Percentiles rank a stretch among this genome's conserved stretches.
phyloP scores from a whole-genome alignment of 306 rosid genomes.

The Sesbania bispinosa region DNA sequence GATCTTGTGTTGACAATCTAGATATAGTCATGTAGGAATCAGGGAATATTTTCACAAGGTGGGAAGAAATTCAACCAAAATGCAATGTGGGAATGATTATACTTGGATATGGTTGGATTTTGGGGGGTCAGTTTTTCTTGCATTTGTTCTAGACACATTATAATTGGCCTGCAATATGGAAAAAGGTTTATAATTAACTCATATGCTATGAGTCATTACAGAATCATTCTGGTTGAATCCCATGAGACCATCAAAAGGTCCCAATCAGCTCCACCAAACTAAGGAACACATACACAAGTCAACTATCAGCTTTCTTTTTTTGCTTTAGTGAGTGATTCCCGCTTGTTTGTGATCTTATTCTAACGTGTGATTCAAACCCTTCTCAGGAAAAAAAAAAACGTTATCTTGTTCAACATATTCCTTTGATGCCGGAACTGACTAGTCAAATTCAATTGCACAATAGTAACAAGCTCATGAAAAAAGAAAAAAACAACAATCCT shows the following conservation, averaged over 20 bases:
- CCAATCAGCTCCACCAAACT: conserved; percentile 48
- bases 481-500: background rate
- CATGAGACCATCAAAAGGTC: conserved; percentile 36
- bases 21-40: conserved; percentile 18
- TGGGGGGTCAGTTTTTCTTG: conserved; percentile 38
- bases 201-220: conserved; percentile 26
- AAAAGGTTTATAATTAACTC: conserved; percentile 28
- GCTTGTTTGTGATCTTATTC: conserved; percentile 20
- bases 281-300: conserved; percentile 25
- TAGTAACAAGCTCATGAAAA: background rate
- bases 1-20: conserved; percentile 45
- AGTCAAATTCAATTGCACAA: background rate
- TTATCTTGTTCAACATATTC: conserved; percentile 13
- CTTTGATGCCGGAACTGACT: conserved; percentile 34
- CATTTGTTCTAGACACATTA: conserved; percentile 26
- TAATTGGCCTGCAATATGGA: conserved; percentile 28
- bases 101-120: conserved; percentile 62
- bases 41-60: conserved; percentile 12
- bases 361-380: conserved; percentile 27
- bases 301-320: conserved; percentile 20
- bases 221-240: conserved; percentile 36
- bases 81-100: conserved; percentile 43
- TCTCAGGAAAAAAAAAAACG: background rate
- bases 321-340: conserved; percentile 36
- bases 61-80: conserved; percentile 30